Evolutionary conservation across 202 grass and related monocot species (phyloP).

Genomic region (Miscanthus sacchariflorus): DNA sequence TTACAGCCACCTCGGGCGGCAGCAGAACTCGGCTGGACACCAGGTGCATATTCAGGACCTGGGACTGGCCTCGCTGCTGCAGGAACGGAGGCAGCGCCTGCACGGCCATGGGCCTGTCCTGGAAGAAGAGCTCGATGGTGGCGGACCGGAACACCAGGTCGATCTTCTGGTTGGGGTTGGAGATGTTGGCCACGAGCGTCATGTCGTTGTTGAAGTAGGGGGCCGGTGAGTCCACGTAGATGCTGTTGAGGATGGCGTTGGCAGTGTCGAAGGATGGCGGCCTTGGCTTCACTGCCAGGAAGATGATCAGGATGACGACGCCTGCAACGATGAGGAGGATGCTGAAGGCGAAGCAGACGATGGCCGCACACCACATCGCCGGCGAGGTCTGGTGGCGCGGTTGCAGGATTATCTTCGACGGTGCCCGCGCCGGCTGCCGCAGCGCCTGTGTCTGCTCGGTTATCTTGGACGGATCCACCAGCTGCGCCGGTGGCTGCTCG

Average conservation of each 20-base stretch:
- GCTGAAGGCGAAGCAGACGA: conserved; percentile 84
- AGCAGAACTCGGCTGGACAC: conserved; percentile 80
- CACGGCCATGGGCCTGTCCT: conserved; percentile 61
- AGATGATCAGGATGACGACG: conserved; percentile 69
- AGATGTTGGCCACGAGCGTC: conserved; percentile 76
- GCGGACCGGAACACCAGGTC: conserved; percentile 63
- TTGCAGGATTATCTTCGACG: conserved; percentile 56
- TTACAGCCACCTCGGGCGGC: conserved; percentile 62
- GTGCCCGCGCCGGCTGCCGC: not conserved
- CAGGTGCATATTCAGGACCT: conserved; percentile 74
- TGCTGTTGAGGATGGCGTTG: conserved; percentile 71
- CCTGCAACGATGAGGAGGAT: conserved; percentile 79
- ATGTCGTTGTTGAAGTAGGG: conserved; percentile 80
- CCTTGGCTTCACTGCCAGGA: conserved; percentile 69
- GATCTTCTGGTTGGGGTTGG: conserved; percentile 91
- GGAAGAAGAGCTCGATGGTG: conserved; percentile 77
- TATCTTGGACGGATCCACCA: not conserved
- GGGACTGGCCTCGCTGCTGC: conserved; percentile 59
- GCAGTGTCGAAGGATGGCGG: conserved; percentile 65
- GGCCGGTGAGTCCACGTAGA: conserved; percentile 67
- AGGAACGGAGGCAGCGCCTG: conserved; percentile 74
- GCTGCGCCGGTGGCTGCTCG: not conserved
- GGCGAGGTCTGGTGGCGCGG: conserved; percentile 60
- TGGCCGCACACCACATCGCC: conserved; percentile 76
- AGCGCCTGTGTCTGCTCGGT: not conserved